These are phyloP conservation scores for Phanerochaete carnosa DNA, from an alignment of 768 basidiomycete genomes.

Conservation along the genomic window DNA sequence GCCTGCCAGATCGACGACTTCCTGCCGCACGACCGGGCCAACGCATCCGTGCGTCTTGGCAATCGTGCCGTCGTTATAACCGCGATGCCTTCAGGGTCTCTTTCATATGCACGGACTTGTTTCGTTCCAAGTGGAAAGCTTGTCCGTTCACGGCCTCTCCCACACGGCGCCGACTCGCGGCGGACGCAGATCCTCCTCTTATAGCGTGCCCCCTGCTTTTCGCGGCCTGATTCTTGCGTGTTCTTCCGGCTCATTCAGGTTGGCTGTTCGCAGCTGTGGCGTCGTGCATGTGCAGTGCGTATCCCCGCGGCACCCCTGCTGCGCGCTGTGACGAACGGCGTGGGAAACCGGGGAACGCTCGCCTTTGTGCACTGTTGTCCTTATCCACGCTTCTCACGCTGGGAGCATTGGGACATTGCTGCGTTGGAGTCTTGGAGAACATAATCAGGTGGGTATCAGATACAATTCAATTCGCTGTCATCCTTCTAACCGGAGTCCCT, in stretches of 20 bases:
- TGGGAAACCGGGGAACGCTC: neutral
- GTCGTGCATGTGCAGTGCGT: neutral
- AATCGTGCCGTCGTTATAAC: neutral
- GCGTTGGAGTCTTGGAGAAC: too few relatives aligned
- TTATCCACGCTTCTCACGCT: neutral
- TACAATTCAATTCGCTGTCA: neutral
- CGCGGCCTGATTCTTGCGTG: neutral
- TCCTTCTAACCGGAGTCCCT: neutral
- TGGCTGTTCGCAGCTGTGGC: neutral
- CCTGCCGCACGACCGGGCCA: neutral
- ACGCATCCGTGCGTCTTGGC: neutral
- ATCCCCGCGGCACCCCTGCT: neutral
- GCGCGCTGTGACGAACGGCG: neutral
- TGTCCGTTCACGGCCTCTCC: neutral
- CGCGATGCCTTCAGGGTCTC: neutral
- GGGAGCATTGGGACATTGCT: neutral
- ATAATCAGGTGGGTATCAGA: neutral
- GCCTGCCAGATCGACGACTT: neutral
- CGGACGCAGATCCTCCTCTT: neutral
- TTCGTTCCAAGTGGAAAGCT: neutral
- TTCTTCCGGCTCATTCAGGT: neutral
- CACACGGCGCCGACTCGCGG: neutral
- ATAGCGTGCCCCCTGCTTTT: neutral
- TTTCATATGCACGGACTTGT: neutral
- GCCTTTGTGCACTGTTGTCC: neutral